Percentiles rank a stretch among this genome's conserved stretches.
Conservation (phyloP, 2,329 filamentous ascomycete species). For the Cytospora leucostoma region DNA sequence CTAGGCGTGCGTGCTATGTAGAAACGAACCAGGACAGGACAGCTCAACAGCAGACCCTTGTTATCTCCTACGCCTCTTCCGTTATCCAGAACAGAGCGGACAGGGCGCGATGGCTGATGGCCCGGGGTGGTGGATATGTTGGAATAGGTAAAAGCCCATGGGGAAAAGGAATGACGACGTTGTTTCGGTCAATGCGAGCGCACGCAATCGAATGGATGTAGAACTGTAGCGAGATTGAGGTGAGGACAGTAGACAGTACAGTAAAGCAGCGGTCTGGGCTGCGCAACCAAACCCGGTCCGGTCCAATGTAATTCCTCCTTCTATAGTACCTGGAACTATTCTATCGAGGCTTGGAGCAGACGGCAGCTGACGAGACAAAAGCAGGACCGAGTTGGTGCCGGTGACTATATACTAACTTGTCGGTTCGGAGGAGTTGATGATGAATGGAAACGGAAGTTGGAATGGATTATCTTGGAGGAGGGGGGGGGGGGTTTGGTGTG, state of each 20-base stretch:
- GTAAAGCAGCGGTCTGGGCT: constrained; percentile 16
- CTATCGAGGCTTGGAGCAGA: too few species aligned
- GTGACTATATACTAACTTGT: too few species aligned
- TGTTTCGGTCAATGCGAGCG: constrained; percentile 8
- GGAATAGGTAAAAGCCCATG: constrained; percentile 16
- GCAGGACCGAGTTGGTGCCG: too few species aligned
- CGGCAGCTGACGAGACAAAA: too few species aligned
- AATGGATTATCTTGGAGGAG: too few species aligned
- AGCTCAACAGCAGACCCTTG: not conserved
- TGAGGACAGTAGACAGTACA: constrained; percentile 5
- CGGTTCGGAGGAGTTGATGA: not conserved
- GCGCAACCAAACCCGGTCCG: not conserved
- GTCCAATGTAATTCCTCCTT: not conserved
- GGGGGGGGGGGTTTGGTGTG: too few species aligned
- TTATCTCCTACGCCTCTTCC: not conserved
- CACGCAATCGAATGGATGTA: constrained; percentile 3
- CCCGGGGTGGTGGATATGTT: constrained; percentile 11
- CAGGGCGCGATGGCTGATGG: constrained; percentile 4
- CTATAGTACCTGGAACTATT: too few species aligned
- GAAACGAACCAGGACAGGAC: not conserved
- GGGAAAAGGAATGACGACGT: constrained; percentile 9
- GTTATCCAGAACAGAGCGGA: constrained; percentile 12
- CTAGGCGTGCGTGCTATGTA: too few species aligned
- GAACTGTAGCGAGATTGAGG: constrained; percentile 13
- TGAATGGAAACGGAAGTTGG: too few species aligned